Evolutionary conservation across 78 protist species (phyloP).

Genomic region (Neovahlkampfia damariscottae): DNA sequence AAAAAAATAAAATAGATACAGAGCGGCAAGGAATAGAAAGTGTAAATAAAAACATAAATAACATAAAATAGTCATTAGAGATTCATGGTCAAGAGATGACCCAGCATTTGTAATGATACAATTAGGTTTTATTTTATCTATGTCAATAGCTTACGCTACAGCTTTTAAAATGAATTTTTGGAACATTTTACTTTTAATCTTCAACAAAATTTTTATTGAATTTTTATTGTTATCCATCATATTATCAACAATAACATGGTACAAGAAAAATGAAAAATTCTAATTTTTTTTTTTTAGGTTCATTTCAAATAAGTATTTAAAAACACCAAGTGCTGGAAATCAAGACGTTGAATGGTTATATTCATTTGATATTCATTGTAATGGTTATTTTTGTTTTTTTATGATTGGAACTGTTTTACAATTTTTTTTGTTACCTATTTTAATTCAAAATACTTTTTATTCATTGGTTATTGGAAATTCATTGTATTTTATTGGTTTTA

Average conservation of each 20-base stretch:
- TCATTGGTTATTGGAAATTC: constrained; percentile 49
- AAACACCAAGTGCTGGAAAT: background rate
- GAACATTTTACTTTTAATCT: constrained; percentile 22
- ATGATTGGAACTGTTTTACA: constrained; percentile 63
- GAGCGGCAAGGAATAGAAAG: background rate
- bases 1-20: no score
- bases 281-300: background rate
- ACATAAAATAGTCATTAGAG: background rate
- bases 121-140: constrained; percentile 40
- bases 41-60: background rate
- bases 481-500: constrained; percentile 50
- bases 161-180: background rate
- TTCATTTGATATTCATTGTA: constrained; percentile 93
- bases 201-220: constrained; percentile 57
- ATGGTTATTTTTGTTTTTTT: constrained; percentile 71
- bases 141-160: constrained; percentile 46
- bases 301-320: background rate
- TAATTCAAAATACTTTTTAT: constrained; percentile 28
- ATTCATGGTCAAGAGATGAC: constrained; percentile 92
- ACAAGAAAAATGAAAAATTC: background rate
- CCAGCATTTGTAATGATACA: constrained; percentile 80
- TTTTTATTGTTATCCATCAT: constrained; percentile 47
- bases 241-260: constrained; percentile 51
- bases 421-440: constrained; percentile 41
- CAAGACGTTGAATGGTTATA: constrained; percentile 78